A percentile compares a stretch with the other conserved stretches of the same genome.
These are phyloP conservation scores for Puccinia polysora DNA, from an alignment of 1,284 basidiomycete species.

Conservation along the genomic window DNA sequence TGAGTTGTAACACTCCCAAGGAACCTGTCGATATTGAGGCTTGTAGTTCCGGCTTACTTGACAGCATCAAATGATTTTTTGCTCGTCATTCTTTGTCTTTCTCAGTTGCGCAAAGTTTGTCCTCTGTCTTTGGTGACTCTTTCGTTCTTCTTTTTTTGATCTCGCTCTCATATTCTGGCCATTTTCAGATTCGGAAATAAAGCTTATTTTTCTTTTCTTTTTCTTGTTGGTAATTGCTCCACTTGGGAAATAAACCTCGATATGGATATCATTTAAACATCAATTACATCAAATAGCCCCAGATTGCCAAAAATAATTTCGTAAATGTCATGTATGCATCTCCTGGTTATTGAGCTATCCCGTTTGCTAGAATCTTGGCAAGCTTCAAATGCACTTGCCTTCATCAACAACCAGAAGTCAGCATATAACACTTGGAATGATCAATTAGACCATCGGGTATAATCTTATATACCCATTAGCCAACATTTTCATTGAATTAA, in stretches of 20 bases:
- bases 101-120: no score
- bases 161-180: background rate
- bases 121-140: no score
- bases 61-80: background rate
- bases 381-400: conserved; percentile 24
- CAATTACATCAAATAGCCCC: no score
- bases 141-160: background rate
- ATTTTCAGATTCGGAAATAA: background rate
- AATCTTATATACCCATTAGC: background rate
- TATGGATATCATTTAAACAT: no score
- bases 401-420: background rate
- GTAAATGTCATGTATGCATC: no score
- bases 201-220: no score
- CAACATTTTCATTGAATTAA: background rate
- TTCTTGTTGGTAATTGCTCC: no score
- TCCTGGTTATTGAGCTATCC: no score
- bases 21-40: conserved; percentile 83
- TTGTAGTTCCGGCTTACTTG: conserved; percentile 22
- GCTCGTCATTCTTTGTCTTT: background rate
- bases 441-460: no score
- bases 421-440: background rate
- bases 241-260: no score
- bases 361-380: conserved; percentile 18
- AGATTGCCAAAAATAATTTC: no score
- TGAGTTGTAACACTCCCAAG: conserved; percentile 77